Evolutionary conservation across 1,284 basidiomycete species (phyloP).

Genomic region (Pseudozyma thailandica): DNA sequence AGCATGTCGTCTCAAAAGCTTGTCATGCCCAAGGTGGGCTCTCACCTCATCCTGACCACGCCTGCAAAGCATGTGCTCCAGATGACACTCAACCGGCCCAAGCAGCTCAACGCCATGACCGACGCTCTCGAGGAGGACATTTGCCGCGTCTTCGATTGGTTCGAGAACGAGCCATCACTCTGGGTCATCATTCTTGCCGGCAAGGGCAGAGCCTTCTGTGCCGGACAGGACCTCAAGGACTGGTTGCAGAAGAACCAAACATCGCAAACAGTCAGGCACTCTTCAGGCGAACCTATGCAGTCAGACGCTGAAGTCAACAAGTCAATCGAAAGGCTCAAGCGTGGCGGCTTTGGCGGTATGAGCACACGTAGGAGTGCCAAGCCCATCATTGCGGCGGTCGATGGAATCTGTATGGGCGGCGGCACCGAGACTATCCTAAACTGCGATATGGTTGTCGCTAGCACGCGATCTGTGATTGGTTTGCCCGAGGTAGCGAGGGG

Average conservation of each 20-base stretch:
- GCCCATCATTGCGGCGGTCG: slow-evolving; percentile 84
- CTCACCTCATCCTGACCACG: slow-evolving; percentile 50
- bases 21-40: slow-evolving; percentile 51
- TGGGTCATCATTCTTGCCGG: slow-evolving; percentile 85
- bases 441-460: slow-evolving; percentile 83
- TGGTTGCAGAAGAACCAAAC: slow-evolving; percentile 46
- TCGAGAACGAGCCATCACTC: slow-evolving; percentile 77
- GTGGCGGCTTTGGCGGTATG: slow-evolving; percentile 80
- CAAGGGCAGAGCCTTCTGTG: slow-evolving; percentile 80
- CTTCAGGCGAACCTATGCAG: slow-evolving; percentile 42
- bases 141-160: slow-evolving; percentile 76
- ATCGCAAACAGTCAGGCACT: slow-evolving; percentile 21
- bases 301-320: slow-evolving; percentile 30
- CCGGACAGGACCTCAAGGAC: slow-evolving; percentile 67
- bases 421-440: slow-evolving; percentile 83
- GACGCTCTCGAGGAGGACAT: slow-evolving; percentile 73
- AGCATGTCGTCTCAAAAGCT: slow-evolving; percentile 24
- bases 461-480: slow-evolving; percentile 77
- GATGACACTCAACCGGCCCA: slow-evolving; percentile 80
- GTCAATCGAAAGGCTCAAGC: slow-evolving; percentile 29
- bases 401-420: slow-evolving; percentile 82
- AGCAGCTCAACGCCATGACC: slow-evolving; percentile 78
- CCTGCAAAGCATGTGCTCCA: slow-evolving; percentile 72
- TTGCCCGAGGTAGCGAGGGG: slow-evolving; percentile 85
- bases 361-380: slow-evolving; percentile 76